Percentiles rank a stretch among this genome's conserved stretches.
These are phyloP conservation scores for Taphrina betulina DNA, from an alignment of 1,139 yeast genomes.

Conservation along the genomic window DNA sequence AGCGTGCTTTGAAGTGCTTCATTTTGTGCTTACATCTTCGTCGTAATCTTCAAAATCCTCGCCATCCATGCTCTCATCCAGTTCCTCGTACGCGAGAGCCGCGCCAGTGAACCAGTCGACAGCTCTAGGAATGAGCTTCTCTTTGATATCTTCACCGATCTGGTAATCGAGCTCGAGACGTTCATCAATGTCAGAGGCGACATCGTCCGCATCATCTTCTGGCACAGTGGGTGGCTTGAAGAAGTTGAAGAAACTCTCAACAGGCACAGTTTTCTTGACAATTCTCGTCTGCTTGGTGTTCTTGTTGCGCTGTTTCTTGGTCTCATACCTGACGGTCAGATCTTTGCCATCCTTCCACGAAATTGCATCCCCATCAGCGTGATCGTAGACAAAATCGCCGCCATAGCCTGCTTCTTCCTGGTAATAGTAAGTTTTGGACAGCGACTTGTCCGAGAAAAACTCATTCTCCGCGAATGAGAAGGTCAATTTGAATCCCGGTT, in stretches of 20 bases:
- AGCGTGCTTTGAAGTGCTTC: conserved; percentile 45
- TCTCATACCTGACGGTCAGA: conserved; percentile 82
- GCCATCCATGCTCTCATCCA: conserved; percentile 50
- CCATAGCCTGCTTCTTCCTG: conserved; percentile 92
- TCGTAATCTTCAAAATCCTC: conserved; percentile 61
- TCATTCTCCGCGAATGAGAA: conserved; percentile 78
- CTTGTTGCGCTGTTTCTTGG: conserved; percentile 96
- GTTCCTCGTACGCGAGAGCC: conserved; percentile 64
- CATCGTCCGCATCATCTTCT: conserved; percentile 51
- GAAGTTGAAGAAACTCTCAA: conserved; percentile 91
- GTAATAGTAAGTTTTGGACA: conserved; percentile 86
- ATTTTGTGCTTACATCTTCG: conserved; percentile 47
- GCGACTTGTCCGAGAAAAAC: conserved; percentile 66
- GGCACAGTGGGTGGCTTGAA: conserved; percentile 91
- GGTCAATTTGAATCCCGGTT: conserved; percentile 86
- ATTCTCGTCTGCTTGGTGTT: conserved; percentile 96
- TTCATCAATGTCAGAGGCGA: conserved; percentile 62
- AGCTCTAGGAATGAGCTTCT: conserved; percentile 91
- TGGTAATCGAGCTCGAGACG: conserved; percentile 90
- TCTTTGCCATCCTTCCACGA: conserved; percentile 82
- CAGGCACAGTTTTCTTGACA: conserved; percentile 88
- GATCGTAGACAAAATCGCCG: conserved; percentile 95
- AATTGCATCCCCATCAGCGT: conserved; percentile 87
- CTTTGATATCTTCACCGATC: conserved; percentile 94
- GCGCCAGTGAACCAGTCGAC: conserved; percentile 98